A percentile compares a stretch with the other conserved stretches of the same genome.
Evolutionary conservation across 805 yeast species (phyloP).

Genomic region (Kockiozyma suomiensis): DNA sequence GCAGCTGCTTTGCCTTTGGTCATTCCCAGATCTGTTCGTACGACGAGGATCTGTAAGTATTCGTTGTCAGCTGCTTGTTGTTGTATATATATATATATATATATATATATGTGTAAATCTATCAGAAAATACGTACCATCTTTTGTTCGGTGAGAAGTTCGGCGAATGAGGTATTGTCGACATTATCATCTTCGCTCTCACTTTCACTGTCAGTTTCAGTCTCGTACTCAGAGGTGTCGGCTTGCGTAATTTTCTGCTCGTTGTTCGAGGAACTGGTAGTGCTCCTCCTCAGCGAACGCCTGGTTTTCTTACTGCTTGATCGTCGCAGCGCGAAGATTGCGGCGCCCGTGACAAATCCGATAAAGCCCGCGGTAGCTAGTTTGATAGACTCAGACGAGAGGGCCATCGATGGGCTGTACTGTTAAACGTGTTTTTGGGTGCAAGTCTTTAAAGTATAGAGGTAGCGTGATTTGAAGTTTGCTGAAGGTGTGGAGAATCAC

Average conservation of each 20-base stretch:
- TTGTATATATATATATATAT: too few relatives aligned
- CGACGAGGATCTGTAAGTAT: conserved; percentile 68
- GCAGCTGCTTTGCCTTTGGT: conserved; percentile 96
- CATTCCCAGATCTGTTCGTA: conserved; percentile 89
- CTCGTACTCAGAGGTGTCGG: conserved; percentile 15
- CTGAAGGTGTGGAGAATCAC: too few relatives aligned
- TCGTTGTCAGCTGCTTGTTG: too few relatives aligned
- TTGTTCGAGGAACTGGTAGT: conserved; percentile 7
- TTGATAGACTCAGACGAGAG: neutral
- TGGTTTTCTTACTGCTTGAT: neutral
- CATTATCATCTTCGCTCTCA: neutral
- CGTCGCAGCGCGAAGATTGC: neutral
- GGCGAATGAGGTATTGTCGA: conserved; percentile 3
- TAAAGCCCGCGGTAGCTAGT: conserved; percentile 12
- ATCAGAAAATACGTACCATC: conserved; percentile 17
- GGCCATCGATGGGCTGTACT: neutral
- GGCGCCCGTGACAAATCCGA: conserved; percentile 23
- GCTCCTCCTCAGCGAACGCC: neutral
- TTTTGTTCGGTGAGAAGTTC: conserved; percentile 26
- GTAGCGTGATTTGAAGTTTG: too few relatives aligned
- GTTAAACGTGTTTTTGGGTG: neutral
- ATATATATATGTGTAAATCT: too few relatives aligned
- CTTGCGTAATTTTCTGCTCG: conserved; percentile 17
- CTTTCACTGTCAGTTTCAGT: conserved; percentile 5
- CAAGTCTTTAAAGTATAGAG: neutral